Evolutionary conservation across 768 basidiomycete genomes (phyloP).

Genomic region (Phylloporus sp.): DNA sequence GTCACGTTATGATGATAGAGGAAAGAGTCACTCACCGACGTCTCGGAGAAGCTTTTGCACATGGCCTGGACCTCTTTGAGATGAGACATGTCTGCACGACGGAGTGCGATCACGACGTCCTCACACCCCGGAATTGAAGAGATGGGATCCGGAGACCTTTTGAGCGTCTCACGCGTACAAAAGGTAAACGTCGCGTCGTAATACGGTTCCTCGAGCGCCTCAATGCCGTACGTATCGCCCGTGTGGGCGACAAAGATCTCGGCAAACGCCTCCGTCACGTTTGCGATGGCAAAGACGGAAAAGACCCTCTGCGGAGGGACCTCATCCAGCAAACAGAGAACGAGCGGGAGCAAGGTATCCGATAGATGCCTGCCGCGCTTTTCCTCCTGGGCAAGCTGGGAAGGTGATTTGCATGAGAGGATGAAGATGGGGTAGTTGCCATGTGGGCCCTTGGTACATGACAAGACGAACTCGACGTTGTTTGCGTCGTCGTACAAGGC

Average conservation of each 20-base stretch:
- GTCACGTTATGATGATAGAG: too few relatives aligned
- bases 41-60: conserved; percentile 52
- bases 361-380: neutral
- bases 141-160: neutral
- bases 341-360: conserved; percentile 7
- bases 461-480: conserved; percentile 8
- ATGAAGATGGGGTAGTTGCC: conserved; percentile 14
- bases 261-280: conserved; percentile 44
- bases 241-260: conserved; percentile 39
- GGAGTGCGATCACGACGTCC: conserved; percentile 25
- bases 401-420: conserved; percentile 11
- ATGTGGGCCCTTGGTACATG: conserved; percentile 1
- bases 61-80: conserved; percentile 35
- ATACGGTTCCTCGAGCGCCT: conserved; percentile 41
- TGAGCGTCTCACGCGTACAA: conserved; percentile 44
- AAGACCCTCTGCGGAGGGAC: conserved; percentile 31
- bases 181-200: conserved; percentile 58
- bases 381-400: conserved; percentile 14
- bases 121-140: neutral
- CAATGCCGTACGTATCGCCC: neutral
- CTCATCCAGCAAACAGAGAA: conserved; percentile 9
- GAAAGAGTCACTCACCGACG: conserved; percentile 46
- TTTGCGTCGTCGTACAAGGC: conserved; percentile 18
- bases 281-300: conserved; percentile 58
- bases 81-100: conserved; percentile 33